Percentiles rank a stretch among this genome's conserved stretches.
phyloP scores from a whole-genome alignment of 306 rosid species.

The Vigna angularis region DNA sequence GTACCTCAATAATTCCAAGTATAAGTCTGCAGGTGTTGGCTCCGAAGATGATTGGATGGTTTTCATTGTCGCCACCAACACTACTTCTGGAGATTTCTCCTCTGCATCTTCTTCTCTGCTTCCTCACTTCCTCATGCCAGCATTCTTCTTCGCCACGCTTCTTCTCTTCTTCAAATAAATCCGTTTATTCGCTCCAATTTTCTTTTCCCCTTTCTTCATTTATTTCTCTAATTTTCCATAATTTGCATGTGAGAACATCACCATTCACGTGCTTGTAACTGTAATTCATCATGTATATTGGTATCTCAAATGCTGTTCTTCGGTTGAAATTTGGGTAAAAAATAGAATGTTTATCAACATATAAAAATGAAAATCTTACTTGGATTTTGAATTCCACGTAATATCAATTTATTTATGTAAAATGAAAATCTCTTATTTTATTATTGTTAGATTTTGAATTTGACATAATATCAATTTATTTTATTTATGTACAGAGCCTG shows the following conservation, averaged over 20 bases:
- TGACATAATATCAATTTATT: too few relatives aligned
- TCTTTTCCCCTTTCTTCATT: background rate
- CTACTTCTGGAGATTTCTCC: slow-evolving; percentile 57
- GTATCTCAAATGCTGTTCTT: too few relatives aligned
- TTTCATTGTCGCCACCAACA: slow-evolving; percentile 58
- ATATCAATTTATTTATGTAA: too few relatives aligned
- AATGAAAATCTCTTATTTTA: too few relatives aligned
- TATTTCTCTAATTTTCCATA: slow-evolving; percentile 21
- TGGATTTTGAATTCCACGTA: too few relatives aligned
- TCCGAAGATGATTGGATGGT: slow-evolving; percentile 78
- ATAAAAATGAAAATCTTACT: too few relatives aligned
- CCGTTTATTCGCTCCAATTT: background rate
- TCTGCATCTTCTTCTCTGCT: slow-evolving; percentile 49
- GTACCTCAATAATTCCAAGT: slow-evolving; percentile 65
- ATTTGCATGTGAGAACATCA: background rate
- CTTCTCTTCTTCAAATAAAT: background rate
- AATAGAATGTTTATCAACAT: too few relatives aligned
- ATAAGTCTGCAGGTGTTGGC: slow-evolving; percentile 68
- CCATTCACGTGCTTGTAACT: slow-evolving; percentile 18
- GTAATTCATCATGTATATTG: background rate
- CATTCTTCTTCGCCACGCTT: slow-evolving; percentile 35
- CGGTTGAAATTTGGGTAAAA: too few relatives aligned
- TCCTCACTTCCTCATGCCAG: slow-evolving; percentile 17
- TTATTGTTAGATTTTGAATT: too few relatives aligned
- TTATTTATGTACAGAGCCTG: too few relatives aligned